Conservation (phyloP, 495 filamentous ascomycete genomes). For the Penicillium pulvis region DNA sequence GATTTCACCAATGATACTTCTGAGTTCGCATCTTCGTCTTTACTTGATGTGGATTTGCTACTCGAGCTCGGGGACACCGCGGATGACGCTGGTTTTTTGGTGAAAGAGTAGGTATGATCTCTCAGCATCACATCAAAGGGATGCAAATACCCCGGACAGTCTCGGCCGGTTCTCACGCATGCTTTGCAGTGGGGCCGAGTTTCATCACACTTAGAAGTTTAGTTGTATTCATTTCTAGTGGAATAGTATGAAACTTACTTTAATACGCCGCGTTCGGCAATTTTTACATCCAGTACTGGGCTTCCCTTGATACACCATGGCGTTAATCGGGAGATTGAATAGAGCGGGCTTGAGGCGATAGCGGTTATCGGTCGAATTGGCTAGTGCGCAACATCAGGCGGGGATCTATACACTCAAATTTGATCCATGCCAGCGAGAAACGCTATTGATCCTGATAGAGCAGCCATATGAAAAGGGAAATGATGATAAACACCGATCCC, state of each 20-base stretch:
- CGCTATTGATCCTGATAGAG: background rate
- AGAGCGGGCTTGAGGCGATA: background rate
- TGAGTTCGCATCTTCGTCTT: background rate
- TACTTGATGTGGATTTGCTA: conserved; percentile 3
- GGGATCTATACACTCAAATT: background rate
- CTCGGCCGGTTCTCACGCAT: conserved; percentile 47
- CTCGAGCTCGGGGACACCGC: background rate
- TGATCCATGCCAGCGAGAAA: background rate
- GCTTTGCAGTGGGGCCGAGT: conserved; percentile 48
- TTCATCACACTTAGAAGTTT: conserved; percentile 50
- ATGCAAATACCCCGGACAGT: conserved; percentile 65
- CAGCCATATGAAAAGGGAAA: background rate
- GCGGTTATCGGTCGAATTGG: background rate
- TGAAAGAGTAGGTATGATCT: conserved; percentile 62
- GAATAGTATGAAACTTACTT: conserved; percentile 32
- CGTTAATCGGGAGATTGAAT: background rate
- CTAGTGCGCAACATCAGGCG: conserved; percentile 5
- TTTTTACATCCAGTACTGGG: conserved; percentile 69
- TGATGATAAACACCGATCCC: background rate
- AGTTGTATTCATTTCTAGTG: background rate
- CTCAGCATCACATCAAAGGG: conserved; percentile 70
- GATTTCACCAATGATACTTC: conserved; percentile 1
- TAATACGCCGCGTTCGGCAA: conserved; percentile 66
- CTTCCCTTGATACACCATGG: conserved; percentile 74
- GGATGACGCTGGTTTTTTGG: background rate